These are phyloP conservation scores for Hypericum perforatum DNA, from an alignment of 345 rosid species.

Conservation along the genomic window DNA sequence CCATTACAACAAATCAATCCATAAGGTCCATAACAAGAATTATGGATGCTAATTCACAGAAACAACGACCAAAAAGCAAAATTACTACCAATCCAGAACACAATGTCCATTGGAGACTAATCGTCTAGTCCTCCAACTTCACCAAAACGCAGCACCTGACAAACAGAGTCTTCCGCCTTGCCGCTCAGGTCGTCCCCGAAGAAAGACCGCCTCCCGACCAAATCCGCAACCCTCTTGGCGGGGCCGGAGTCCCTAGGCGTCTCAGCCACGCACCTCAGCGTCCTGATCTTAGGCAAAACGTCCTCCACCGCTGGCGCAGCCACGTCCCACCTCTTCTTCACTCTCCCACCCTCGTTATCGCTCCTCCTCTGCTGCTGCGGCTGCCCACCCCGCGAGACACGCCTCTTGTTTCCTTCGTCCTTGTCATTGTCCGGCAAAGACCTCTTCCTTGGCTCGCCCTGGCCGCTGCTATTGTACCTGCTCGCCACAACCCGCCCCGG, in stretches of 20 bases:
- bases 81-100: too few relatives aligned
- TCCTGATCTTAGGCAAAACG: conserved; percentile 66
- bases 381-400: conserved; percentile 39
- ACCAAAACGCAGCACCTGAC: conserved; percentile 39
- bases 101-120: too few relatives aligned
- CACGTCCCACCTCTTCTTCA: conserved; percentile 90
- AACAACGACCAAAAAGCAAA: too few relatives aligned
- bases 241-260: conserved; percentile 92
- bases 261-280: conserved; percentile 26
- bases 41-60: too few relatives aligned
- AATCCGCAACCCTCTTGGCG: conserved; percentile 74
- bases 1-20: too few relatives aligned
- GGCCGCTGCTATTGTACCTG: conserved; percentile 44
- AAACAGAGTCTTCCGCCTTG: conserved; percentile 19
- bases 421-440: conserved; percentile 60
- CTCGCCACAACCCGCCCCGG: conserved; percentile 72
- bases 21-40: too few relatives aligned
- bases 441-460: conserved; percentile 43
- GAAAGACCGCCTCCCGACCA: conserved; percentile 48
- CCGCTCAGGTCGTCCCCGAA: conserved; percentile 26
- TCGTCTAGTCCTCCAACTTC: conserved; percentile 3
- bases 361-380: conserved; percentile 11
- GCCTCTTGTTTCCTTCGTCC: conserved; percentile 54
- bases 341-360: conserved; percentile 28
- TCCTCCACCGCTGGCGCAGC: conserved; percentile 17